Evolutionary conservation across 192 early-diverging fungal genomes (phyloP), one percentile per base, ranked within the genome.

Genomic region (Chytriomyces sp.): DNA sequence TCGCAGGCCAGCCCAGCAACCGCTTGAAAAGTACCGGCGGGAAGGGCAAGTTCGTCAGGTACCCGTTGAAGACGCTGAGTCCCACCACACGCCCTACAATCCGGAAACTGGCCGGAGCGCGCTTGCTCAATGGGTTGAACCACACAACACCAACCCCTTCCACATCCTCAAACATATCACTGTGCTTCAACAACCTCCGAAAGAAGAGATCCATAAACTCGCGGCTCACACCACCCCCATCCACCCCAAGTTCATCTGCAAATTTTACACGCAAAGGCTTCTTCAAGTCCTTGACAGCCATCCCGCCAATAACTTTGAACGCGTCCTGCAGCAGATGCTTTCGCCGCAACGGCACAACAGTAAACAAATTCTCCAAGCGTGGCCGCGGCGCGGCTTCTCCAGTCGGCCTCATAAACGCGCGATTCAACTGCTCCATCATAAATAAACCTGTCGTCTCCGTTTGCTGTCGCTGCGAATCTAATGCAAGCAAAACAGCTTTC

Each of bases 161-260:
- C 28, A 61, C 59, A 33, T 72, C 70, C 25, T 38, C 70, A 61
- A 72, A 72, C 70, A 72, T 63, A 30, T 72, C 70, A n/a, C 36
- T 22, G 28, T 64, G 52, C 49, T 63, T 63, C 32, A 63, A 64
- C 7, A 72, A 26, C 39, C 52, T 49, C 31, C 70, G 33, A 31
- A 60, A 72, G 54, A 72, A 72, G 17, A 72, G 22, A 26, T 49
- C 41, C 58, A 72, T 72, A 72, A 72, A 72, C 59, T 72, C 70
- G 14, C 61, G 39, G 8, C 41, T 52, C 30, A 72, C 59, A 34
- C 70, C 70, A 8, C 70, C 70, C 5, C 61, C 59, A 40, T 72
- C 70, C 22, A 72, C 31, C 17, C 70, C 70, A 57, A 72, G 44
- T 53, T 72, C 70, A 25, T 63, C 39, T 17, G 26, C 10, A 64